Evolutionary conservation across 306 rosid species (phyloP).

Genomic region (Gastrolobium villosum): DNA sequence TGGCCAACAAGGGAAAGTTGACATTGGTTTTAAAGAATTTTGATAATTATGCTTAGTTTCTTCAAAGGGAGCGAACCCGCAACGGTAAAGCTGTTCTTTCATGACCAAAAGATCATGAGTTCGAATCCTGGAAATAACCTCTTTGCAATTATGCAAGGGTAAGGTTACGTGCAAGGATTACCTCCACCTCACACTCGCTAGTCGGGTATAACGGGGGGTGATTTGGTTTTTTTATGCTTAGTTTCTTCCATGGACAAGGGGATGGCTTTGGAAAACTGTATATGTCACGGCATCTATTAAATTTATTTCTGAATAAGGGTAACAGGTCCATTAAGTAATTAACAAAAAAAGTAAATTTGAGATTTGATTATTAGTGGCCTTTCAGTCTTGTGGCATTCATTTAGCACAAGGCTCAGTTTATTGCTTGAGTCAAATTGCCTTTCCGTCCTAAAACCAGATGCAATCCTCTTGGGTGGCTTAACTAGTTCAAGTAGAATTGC

Average conservation of each 20-base stretch:
- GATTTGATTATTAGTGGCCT: neutral
- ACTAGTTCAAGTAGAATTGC: neutral
- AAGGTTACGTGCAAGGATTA: too few species aligned
- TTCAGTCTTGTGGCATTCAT: neutral
- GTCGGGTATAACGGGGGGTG: too few species aligned
- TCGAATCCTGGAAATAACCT: too few species aligned
- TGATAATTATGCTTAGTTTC: constrained; percentile 1
- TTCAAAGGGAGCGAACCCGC: too few species aligned
- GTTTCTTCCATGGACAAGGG: constrained; percentile 27
- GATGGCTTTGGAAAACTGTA: neutral
- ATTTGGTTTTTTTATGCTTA: too few species aligned
- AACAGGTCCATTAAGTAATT: neutral
- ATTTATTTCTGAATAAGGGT: constrained; percentile 15
- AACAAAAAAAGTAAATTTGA: neutral
- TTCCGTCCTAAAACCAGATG: constrained; percentile 13
- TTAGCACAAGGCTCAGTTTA: neutral
- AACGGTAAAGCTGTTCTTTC: too few species aligned
- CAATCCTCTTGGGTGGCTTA: neutral
- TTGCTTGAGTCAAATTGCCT: constrained; percentile 29
- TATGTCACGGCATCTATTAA: neutral
- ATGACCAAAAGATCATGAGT: too few species aligned
- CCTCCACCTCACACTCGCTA: too few species aligned
- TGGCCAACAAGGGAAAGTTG: constrained; percentile 34
- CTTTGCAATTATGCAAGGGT: too few species aligned
- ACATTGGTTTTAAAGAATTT: neutral